Evolutionary conservation across 768 basidiomycete genomes (phyloP), one percentile per base, ranked within the genome.

Genomic region (Xerocomellus amylosporus): DNA sequence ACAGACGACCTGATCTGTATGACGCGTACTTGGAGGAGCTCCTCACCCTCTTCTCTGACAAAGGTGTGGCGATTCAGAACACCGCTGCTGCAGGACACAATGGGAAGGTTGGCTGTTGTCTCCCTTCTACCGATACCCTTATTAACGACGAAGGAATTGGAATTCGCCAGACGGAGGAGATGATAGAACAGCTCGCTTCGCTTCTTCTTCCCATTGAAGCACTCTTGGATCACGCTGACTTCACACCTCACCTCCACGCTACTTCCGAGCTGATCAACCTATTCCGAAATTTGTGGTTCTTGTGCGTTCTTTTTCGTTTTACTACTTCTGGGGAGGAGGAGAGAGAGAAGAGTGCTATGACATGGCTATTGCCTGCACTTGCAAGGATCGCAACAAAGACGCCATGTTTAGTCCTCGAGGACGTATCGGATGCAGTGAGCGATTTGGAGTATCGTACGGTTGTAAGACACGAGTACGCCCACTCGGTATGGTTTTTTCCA

Each of bases 201-300:
- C 80, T 98, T 8, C 75, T 98, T 34, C 83, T 97, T 22, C 92
- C 95, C 2, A 92, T 99, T 53, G 93, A 96, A 64, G 87, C 91
- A 1, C 79, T 97, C 22, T 78, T 99, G 22, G 73, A 78, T 33
- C 90, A 93, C 62, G 61, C 71, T 14, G 83, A 86, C 55, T 90
- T 88, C 69, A 77, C 79, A 42, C 83, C 88, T 2, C 79, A 84
- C 33, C 49, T 76, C 17, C 71, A 78, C 26, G 71, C 84, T 19
- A 77, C 85, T 1, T 65, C 83, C 5, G 84, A 84, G 22, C 67
- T 92, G 13, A 84, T 88, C 12, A 75, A 84, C 5, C 75, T 93
- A 20, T 98, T 97, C 80, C 83, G 94, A 41, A 93, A 92, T 64
- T 79, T 94, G 73, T 99, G 96, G 96, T 93, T 95, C 71, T 72